Base-by-base conservation (phyloP, 208 protist species). In the Acanthamoeba quina region DNA sequence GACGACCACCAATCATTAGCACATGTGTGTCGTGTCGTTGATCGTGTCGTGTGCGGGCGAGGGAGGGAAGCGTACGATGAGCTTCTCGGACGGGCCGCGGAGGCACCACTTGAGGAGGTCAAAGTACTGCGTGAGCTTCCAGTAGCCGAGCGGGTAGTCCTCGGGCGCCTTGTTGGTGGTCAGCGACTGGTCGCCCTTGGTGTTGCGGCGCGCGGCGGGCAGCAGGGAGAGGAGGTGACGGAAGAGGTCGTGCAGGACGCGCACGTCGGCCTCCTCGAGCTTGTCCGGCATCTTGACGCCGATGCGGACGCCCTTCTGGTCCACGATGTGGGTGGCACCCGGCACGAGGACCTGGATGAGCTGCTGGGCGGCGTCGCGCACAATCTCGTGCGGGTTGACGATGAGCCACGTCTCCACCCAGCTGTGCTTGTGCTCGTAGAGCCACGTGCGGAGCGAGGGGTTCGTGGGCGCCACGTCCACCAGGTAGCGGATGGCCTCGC, bases 41-140 rank as follows among this genome's bases (percentile, higher is more conserved):
- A n/a, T n/a, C 21, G 56, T 62, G 56, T 62, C 13, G 15, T 62
- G 56, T 62, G 56, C 21, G 58, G 21, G 13, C 37, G 7, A 86
- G 21, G 41, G 15, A 44, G 70, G 17, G 10, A 21, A 0, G 70
- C 78, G 49, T 86, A 86, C 78, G 80, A 66, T 80, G 34, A 88
- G 80, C 80, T 88, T 88, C 31, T 88, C 54, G 49, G 44, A 49
- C 5, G 54, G 31, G 10, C 60, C 37, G 60, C 62, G 85, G 24
- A 74, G 58, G 44, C 85, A 91, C 85, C 85, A 91, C 60, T 54
- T 68, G 31, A 91, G 85, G 49, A 91, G 62, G 10, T 91, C 47
- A 56, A 91, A 91, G 85, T 91, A 91, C 26, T 91, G 54, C 13
- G 85, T 74, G 29, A 91, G 85, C 29, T 91, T 68, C 60, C 54